Evolutionary conservation across 768 basidiomycete genomes (phyloP), one percentile per base, ranked within the genome.

Genomic region (Infundibulicybe gibba): DNA sequence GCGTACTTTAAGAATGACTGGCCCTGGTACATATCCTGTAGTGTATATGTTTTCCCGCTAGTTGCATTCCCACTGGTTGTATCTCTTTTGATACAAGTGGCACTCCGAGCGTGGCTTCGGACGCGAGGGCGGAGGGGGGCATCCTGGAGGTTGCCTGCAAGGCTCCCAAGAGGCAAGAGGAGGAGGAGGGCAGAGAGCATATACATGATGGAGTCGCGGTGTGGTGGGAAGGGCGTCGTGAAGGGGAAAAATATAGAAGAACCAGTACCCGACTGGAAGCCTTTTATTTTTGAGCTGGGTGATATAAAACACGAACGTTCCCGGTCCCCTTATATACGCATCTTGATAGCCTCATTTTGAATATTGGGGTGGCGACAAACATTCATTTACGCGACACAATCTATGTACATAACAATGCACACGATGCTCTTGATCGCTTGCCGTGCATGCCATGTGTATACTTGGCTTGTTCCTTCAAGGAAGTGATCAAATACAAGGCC

Each of bases 1-100:
- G 70, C 66, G 40, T 56, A 87, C 85, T 77, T 68, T 48, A 87
- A 67, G 64, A 89, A 87, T 43, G 69, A 72, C 8, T 80, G 54
- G 9, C 81, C 84, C 12, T 58, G 53, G 54, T 72, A 73, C 25
- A 62, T 54, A 48, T 70, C 68, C 38, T 59, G 49, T 44, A 71
- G 42, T 30, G 59, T 61, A 50, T 57, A 72, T 6, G 53, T 52
- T 41, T 51, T 49, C 13, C 46, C 48, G 13, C 25, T 25, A 8
- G 25, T 25, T n/a, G 4, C 35, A 10, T 19, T 38, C 11, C 33
- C 33, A 34, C 15, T 34, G 15, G 10, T 10, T 10, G 44, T 50
- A 8, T 57, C 55, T 47, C 57, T 56, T 15, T 54, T 60, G 38
- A 54, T 56, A 32, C 48, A 46, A 11, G 52, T 50, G 40, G 60